Evolutionary conservation across 2,329 filamentous ascomycete genomes (phyloP).

Genomic region (Penicillium sp.): DNA sequence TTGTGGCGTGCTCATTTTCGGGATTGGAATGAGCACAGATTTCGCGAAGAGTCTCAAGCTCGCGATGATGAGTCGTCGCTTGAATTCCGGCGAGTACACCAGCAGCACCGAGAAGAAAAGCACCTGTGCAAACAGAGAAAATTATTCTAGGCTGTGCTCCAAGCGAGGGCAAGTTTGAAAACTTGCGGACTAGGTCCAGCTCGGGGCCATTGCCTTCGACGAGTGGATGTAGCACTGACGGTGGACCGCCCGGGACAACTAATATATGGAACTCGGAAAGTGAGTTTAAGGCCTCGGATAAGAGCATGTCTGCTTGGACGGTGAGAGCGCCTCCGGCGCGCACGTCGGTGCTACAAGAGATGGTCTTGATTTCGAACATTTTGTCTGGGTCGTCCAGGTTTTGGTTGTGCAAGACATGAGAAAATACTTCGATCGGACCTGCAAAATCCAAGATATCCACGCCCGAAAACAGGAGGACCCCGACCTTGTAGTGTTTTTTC

Average conservation of each 20-base stretch:
- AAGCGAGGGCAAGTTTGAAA: slow-evolving; percentile 21
- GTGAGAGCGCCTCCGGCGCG: slow-evolving; percentile 29
- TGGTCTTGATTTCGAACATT: slow-evolving; percentile 37
- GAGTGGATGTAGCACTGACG: slow-evolving; percentile 28
- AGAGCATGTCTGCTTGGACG: slow-evolving; percentile 32
- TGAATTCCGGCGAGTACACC: slow-evolving; percentile 38
- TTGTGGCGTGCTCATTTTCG: slow-evolving; percentile 2
- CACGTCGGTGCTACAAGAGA: slow-evolving; percentile 31
- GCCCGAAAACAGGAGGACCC: slow-evolving; percentile 39
- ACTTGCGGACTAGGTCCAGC: slow-evolving; percentile 25
- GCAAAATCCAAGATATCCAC: slow-evolving; percentile 47
- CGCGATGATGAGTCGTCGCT: slow-evolving; percentile 43
- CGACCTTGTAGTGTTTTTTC: slow-evolving; percentile 37
- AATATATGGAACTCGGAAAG: slow-evolving; percentile 42
- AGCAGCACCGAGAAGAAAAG: slow-evolving; percentile 40
- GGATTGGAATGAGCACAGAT: slow-evolving; percentile 20
- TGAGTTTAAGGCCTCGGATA: slow-evolving; percentile 28
- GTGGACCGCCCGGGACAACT: slow-evolving; percentile 40
- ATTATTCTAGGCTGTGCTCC: slow-evolving; percentile 31
- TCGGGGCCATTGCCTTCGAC: slow-evolving; percentile 21
- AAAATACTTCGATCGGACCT: slow-evolving; percentile 42
- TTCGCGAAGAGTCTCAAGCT: slow-evolving; percentile 22
- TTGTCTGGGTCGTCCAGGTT: slow-evolving; percentile 27
- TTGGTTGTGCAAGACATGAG: slow-evolving; percentile 29
- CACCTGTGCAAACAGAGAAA: slow-evolving; percentile 45